Evolutionary conservation across 192 early-diverging fungal species (phyloP), one percentile per base, ranked within the genome.

Genomic region (Coemansia sp.): DNA sequence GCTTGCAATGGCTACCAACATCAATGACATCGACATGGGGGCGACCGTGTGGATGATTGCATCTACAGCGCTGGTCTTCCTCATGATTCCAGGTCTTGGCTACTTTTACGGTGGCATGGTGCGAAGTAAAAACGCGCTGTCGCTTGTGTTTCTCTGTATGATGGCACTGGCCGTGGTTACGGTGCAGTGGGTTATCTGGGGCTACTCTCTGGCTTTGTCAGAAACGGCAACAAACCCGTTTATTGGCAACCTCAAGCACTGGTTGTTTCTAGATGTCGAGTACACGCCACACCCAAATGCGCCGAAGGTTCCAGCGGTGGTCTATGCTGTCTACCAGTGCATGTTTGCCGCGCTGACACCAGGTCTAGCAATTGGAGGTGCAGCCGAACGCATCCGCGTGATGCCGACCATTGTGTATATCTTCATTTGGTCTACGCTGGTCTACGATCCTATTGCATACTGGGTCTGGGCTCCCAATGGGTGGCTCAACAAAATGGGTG

Each of bases 401-500:
- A 67, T 87, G 75, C 88, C 88, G 22, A 80, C 84, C 4, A 85
- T 89, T 36, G 56, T 90, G 23, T 90, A 86, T 68, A 66, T 87
- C 24, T 89, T 90, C 31, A 61, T 91, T 36, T 90, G 88, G 88
- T 80, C 87, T 24, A 90, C 87, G 2, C 61, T 89, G 2, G 91
- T 91, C 25, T 92, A 92, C 59, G 85, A 89, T 57, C 83, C 87
- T 5, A 86, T 89, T 63, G 90, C 91, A 1, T 92, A 88, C 71
- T 93, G 90, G 93, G 85, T 89, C 10, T 96, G 93, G 93, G 84
- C 85, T 2, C 82, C 83, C 30, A 88, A 88, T 60, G 94, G 93
- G 7, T 96, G 92, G 92, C 73, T 94, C 19, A 70, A 75, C 19
- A 78, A 83, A 32, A 64, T 93, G 69, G 93, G 93, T 23, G 86